phyloP scores from a whole-genome alignment of 306 rosid genomes.

The Castanopsis chinensis region DNA sequence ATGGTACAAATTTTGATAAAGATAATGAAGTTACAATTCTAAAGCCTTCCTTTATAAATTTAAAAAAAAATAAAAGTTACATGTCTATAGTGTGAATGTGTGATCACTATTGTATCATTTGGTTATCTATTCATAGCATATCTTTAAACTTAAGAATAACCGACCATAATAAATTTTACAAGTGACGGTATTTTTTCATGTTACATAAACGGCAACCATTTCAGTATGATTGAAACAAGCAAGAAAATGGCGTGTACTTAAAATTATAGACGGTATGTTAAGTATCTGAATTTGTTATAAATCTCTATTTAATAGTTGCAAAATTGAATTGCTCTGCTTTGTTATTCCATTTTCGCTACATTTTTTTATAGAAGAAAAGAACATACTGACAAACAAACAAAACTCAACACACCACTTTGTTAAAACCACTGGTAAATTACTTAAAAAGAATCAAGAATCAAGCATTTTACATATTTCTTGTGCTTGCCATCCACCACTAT shows the following conservation, averaged over 20 bases:
- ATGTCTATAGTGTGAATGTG: too few relatives aligned
- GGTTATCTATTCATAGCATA: background rate
- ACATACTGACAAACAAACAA: background rate
- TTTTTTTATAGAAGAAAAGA: background rate
- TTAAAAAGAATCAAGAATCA: slow-evolving; percentile 25
- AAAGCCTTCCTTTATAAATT: too few relatives aligned
- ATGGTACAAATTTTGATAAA: too few relatives aligned
- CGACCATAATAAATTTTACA: background rate
- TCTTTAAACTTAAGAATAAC: background rate
- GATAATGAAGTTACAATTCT: too few relatives aligned
- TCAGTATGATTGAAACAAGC: background rate
- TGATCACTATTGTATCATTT: too few relatives aligned
- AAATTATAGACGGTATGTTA: too few relatives aligned
- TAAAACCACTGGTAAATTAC: background rate
- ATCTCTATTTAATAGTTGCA: background rate
- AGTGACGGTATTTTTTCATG: too few relatives aligned
- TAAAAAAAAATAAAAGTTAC: too few relatives aligned
- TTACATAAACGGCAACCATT: too few relatives aligned
- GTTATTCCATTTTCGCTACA: background rate
- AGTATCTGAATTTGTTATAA: background rate
- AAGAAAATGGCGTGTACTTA: background rate
- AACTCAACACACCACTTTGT: background rate
- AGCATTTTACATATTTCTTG: slow-evolving; percentile 54
- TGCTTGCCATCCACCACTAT: slow-evolving; percentile 65
- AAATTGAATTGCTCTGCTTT: background rate